Conservation (phyloP, 2,329 filamentous ascomycete species). For the Phoma sp. region DNA sequence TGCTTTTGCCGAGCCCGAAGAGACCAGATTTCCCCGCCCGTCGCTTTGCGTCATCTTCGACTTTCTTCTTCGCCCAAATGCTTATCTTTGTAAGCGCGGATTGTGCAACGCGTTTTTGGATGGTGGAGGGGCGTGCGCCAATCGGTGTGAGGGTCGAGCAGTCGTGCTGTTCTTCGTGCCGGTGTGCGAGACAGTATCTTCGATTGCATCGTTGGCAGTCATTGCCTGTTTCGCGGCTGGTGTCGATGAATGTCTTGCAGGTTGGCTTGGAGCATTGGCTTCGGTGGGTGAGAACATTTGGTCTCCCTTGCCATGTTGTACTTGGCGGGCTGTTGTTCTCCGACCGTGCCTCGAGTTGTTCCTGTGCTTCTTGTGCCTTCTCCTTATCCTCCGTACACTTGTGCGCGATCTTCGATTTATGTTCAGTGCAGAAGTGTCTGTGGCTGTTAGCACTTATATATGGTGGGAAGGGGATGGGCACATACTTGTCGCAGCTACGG, state of each 20-base stretch:
- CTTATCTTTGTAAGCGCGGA: constrained; percentile 78
- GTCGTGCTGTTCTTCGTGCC: constrained; percentile 79
- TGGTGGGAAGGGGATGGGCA: background rate
- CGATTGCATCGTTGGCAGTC: constrained; percentile 75
- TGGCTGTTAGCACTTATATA: constrained; percentile 24
- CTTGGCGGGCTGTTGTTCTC: background rate
- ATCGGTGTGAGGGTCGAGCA: constrained; percentile 75
- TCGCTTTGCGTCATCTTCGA: constrained; percentile 70
- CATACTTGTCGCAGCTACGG: constrained; percentile 75
- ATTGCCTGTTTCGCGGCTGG: constrained; percentile 67
- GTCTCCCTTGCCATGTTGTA: background rate
- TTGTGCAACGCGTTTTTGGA: constrained; percentile 64
- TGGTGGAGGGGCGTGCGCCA: constrained; percentile 55
- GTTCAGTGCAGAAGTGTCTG: constrained; percentile 88
- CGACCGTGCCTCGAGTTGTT: too few relatives aligned
- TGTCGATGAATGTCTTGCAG: constrained; percentile 76
- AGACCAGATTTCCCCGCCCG: constrained; percentile 33
- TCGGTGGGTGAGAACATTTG: background rate
- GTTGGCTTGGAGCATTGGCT: constrained; percentile 63
- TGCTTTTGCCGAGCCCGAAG: constrained; percentile 30
- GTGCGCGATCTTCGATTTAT: constrained; percentile 85
- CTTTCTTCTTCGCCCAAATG: constrained; percentile 80
- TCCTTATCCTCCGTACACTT: constrained; percentile 53
- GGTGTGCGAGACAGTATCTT: constrained; percentile 79
- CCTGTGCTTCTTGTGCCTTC: too few relatives aligned